These are phyloP conservation scores for Aspergillaceae sp. DNA, from an alignment of 2,329 filamentous ascomycete species.

Conservation along the genomic window DNA sequence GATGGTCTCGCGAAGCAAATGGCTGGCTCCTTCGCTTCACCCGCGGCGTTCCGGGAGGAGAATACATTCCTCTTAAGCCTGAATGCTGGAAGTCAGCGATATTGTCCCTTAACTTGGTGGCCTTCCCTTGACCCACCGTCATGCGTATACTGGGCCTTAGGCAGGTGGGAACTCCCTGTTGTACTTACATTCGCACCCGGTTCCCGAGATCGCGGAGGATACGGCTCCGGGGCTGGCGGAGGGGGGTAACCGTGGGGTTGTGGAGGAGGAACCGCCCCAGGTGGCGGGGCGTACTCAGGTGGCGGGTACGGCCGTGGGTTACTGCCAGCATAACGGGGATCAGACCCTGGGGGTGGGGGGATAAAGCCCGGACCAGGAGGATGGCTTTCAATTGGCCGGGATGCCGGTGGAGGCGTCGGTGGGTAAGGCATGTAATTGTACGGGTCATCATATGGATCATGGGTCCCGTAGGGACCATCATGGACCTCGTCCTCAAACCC, in stretches of 20 bases:
- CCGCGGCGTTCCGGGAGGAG: constrained; percentile 6
- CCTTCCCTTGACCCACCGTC: constrained; percentile 35
- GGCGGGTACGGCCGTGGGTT: constrained; percentile 27
- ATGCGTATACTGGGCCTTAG: constrained; percentile 27
- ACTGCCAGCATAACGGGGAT: constrained; percentile 14
- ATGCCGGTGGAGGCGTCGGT: constrained; percentile 25
- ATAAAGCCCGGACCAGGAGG: constrained; percentile 10
- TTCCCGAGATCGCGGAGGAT: constrained; percentile 30
- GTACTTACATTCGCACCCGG: constrained; percentile 46
- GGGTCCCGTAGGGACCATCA: constrained; percentile 20
- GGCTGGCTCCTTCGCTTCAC: constrained; percentile 3
- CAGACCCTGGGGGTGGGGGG: constrained; percentile 25
- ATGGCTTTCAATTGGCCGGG: constrained; percentile 24
- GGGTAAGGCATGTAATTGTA: constrained; percentile 33
- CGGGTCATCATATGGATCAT: constrained; percentile 34
- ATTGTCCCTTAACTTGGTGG: constrained; percentile 4
- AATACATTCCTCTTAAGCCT: constrained; percentile 12
- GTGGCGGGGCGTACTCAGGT: constrained; percentile 36
- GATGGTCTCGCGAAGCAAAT: constrained; percentile 3
- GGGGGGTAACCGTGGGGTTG: constrained; percentile 33
- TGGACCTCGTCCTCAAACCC: constrained; percentile 12
- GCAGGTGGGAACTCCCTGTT: constrained; percentile 25
- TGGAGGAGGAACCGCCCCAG: constrained; percentile 28
- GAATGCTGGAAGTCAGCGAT: constrained; percentile 6
- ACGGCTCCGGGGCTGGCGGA: constrained; percentile 29